Percentiles rank a stretch among this genome's conserved stretches.
These are phyloP conservation scores for Dendrocalamus latiflorus DNA, from an alignment of 202 grass and related monocot species.

Conservation along the genomic window DNA sequence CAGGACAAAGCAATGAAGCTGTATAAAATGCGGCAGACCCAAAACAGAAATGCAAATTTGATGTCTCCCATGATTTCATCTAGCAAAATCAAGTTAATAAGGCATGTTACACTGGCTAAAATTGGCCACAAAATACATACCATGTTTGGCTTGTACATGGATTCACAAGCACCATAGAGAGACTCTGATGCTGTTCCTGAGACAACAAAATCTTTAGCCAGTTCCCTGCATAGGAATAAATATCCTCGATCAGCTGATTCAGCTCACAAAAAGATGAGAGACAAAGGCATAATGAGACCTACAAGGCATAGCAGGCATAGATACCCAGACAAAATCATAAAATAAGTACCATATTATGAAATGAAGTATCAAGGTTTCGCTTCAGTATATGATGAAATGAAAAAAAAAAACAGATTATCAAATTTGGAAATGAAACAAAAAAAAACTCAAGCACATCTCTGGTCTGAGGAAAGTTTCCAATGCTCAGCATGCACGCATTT, in stretches of 20 bases:
- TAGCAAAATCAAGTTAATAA: neutral
- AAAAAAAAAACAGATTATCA: neutral
- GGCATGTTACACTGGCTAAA: neutral
- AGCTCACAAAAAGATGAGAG: neutral
- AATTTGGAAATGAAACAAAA: neutral
- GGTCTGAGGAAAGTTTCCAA: neutral
- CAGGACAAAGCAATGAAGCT: neutral
- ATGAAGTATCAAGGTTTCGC: neutral
- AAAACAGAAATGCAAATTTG: neutral
- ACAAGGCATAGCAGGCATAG: neutral
- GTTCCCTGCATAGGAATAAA: conserved; percentile 44
- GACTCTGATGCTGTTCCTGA: conserved; percentile 78
- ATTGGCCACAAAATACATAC: conserved; percentile 20
- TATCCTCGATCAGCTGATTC: neutral
- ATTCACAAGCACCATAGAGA: conserved; percentile 83
- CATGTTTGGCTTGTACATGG: conserved; percentile 87
- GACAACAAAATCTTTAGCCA: conserved; percentile 87
- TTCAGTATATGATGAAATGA: neutral
- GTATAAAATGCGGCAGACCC: neutral
- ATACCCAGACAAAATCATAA: neutral
- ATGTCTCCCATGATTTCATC: neutral
- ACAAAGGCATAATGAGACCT: neutral
- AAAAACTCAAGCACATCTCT: neutral
- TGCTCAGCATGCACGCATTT: neutral
- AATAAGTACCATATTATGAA: neutral